Base-by-base conservation (phyloP, 345 rosid species). In the Citrus glauca region DNA sequence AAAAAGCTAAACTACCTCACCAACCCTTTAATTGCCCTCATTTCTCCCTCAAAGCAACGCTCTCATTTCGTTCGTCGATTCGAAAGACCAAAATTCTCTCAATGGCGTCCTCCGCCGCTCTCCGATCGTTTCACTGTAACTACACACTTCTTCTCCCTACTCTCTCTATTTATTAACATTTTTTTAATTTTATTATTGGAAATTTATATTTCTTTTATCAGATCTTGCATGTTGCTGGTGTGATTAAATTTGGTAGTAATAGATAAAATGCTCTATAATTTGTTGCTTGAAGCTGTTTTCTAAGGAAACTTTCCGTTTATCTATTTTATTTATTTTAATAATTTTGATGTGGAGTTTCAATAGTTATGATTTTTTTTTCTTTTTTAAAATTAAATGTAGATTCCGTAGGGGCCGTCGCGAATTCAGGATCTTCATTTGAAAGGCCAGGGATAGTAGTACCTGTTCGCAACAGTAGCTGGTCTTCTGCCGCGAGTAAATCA, bases 31-130 rank as follows among this genome's bases (percentile, higher is more conserved):
- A 25, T 45, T 13, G 16, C 50, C 50, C 17, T 60, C 32, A 27
- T 68, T 24, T 62, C 71, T 9, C 45, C 8, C 35, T 28, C 61
- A 27, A 25, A 3, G 1, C 73, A 45, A 35, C 19, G 37, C 72
- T 57, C 69, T 22, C 32, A 30, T 17, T n/a, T 61, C 45, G 13
- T n/a, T 61, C 45, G 9, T 9, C 6, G 9, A 30, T 17, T 74
- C 1, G 9, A 27, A 62, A 60, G 9, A 65, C 42, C 57, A 74
- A 37, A 20, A 1, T 28, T 74, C 78, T 68, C 74, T 60, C 92
- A 45, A 93, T 95, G 99, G 99, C 86, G 74, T 90, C 94, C 77
- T 87, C 91, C 42, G 80, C 90, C 48, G 82, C 85, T 80, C 87
- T 92, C 73, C 94, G 91, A 80, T 92, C 94, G 69, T 82, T 89